A percentile compares a stretch with the other conserved stretches of the same genome.
Evolutionary conservation across 75 land plant species (phyloP).

Genomic region (Sequoiadendron giganteum): DNA sequence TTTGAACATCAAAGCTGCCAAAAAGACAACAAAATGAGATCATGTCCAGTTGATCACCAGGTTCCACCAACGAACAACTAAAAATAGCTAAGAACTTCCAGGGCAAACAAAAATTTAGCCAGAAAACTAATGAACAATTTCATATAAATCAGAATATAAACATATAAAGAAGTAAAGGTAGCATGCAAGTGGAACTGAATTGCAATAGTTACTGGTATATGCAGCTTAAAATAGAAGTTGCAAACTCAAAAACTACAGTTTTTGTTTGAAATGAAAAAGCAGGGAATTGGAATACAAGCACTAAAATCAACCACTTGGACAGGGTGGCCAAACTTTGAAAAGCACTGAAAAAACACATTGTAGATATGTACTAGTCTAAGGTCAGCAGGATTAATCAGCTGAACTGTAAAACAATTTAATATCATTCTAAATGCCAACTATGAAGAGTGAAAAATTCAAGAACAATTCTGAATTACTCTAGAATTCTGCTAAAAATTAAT

Average conservation of each 20-base stretch:
- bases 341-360: neutral
- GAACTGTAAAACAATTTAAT: neutral
- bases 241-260: neutral
- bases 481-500: too few relatives aligned
- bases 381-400: neutral
- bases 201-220: neutral
- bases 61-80: neutral
- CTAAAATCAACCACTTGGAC: neutral
- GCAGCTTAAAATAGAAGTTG: neutral
- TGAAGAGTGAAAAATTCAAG: too few relatives aligned
- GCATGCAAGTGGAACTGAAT: neutral
- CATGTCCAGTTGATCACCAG: neutral
- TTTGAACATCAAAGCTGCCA: conserved; percentile 84
- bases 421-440: too few relatives aligned
- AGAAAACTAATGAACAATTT: neutral
- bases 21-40: conserved; percentile 1
- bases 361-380: neutral
- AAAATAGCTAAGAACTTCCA: neutral
- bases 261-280: neutral
- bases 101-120: neutral
- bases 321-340: neutral
- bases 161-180: neutral
- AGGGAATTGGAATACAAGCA: neutral
- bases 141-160: neutral
- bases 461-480: too few relatives aligned